Evolutionary conservation across 2,329 filamentous ascomycete species (phyloP).

Genomic region (Fusarium longipes): DNA sequence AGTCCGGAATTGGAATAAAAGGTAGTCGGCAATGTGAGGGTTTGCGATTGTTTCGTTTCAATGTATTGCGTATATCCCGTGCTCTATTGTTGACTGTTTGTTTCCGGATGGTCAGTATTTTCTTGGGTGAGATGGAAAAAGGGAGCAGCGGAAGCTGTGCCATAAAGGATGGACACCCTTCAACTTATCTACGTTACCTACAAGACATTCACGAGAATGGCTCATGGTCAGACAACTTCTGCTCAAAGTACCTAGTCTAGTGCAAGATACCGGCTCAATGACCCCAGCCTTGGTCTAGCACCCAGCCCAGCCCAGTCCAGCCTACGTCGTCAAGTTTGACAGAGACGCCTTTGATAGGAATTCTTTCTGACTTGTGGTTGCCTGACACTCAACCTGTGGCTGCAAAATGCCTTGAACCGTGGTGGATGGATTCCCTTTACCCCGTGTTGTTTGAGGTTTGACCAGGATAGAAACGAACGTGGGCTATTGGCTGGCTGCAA

Average conservation of each 20-base stretch:
- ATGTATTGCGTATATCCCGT: conserved; percentile 8
- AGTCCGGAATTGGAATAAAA: conserved; percentile 33
- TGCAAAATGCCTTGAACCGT: not conserved
- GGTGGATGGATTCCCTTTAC: conserved; percentile 6
- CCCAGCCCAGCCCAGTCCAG: conserved; percentile 19
- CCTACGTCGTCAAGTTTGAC: conserved; percentile 1
- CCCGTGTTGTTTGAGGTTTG: conserved; percentile 42
- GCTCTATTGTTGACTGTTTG: not conserved
- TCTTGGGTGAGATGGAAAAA: not conserved
- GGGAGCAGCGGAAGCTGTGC: conserved; percentile 12
- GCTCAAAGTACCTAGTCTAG: not conserved
- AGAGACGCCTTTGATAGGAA: conserved; percentile 29
- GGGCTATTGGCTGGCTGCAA: conserved; percentile 36
- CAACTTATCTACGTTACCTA: conserved; percentile 35
- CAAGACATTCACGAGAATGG: conserved; percentile 38
- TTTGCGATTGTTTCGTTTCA: conserved; percentile 41
- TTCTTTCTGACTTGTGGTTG: conserved; percentile 19
- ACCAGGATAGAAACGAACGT: conserved; percentile 21
- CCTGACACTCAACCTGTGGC: not conserved
- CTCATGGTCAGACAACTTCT: conserved; percentile 1
- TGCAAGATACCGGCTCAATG: conserved; percentile 6
- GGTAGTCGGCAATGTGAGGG: not conserved
- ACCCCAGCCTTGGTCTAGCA: conserved; percentile 16
- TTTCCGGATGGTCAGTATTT: not conserved
- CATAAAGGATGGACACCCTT: conserved; percentile 3